Evolutionary conservation across 2,329 filamentous ascomycete genomes (phyloP), one percentile per base, ranked within the genome.

Genomic region (Aspergillus uvarum): DNA sequence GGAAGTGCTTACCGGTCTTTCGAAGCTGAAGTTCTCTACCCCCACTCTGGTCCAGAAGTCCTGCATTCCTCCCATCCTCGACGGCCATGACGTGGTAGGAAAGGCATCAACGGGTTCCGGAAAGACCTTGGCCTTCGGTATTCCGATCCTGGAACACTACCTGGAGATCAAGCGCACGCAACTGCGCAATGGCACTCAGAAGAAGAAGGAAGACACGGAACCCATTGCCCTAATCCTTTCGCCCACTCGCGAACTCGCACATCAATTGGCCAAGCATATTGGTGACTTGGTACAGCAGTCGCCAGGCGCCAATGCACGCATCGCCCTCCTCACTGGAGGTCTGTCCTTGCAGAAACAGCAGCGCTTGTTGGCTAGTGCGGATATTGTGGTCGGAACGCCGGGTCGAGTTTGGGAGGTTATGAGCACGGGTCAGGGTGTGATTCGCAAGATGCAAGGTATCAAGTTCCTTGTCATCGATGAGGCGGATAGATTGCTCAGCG

Each of bases 61-160:
- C 35, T 82, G 91, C 1, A 96, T 99, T 67, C 93, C 95, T 0
- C 85, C 90, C 56, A 90, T 97, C 50, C 74, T 94, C 21, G 85
- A 86, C 5, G 94, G 94, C 0, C 90, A 91, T 72, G 94, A 99
- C 75, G 89, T 98, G 16, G 90, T 99, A 64, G 95, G 95, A 47
- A 99, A 99, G 78, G 95, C 95, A 2, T 89, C 94, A 11, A 99
- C 95, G 0, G 95, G 95, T 65, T 98, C 95, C 14, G 95, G 95
- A 68, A 99, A 99, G 78, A 99, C 95, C 0, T 80, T 99, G 49
- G 94, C 95, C 0, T 99, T 96, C 75, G 92, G 89, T 1, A 92
- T 99, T 63, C 95, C 95, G 0, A 95, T 99, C 58, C 81, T 98
- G 10, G 93, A 99, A 75, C 83, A 85, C 58, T 97, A 89, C 82